These are phyloP conservation scores for Chaetomium tenue DNA, from an alignment of 495 filamentous ascomycete genomes.

Conservation along the genomic window DNA sequence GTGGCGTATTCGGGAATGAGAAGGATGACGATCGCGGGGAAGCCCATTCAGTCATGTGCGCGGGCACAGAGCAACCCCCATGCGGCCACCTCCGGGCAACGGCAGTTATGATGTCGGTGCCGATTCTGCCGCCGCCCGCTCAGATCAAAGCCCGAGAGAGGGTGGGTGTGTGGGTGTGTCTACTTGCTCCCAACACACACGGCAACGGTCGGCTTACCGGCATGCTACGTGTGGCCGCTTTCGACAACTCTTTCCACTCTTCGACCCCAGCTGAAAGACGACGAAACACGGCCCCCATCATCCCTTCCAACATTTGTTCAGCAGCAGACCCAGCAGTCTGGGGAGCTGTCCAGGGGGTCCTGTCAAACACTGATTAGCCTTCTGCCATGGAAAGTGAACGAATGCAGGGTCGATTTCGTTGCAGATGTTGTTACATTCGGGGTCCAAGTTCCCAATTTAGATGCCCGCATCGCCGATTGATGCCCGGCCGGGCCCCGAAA, in stretches of 20 bases:
- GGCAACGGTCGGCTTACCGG: slow-evolving; percentile 4
- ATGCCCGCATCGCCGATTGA: slow-evolving; percentile 4
- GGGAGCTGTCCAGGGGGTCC: too few relatives aligned
- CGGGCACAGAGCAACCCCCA: not conserved
- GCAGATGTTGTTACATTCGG: too few relatives aligned
- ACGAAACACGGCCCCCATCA: too few relatives aligned
- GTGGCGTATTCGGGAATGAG: not conserved
- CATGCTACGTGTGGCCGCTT: not conserved
- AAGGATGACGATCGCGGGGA: not conserved
- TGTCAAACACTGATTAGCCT: too few relatives aligned
- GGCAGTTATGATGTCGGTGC: not conserved
- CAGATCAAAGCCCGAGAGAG: not conserved
- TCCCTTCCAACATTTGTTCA: too few relatives aligned
- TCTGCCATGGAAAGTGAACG: too few relatives aligned
- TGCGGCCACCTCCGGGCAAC: not conserved
- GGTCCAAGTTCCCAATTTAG: not conserved
- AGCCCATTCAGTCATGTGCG: not conserved
- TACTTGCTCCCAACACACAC: not conserved
- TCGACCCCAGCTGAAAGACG: too few relatives aligned
- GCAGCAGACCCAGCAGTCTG: too few relatives aligned
- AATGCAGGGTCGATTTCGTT: too few relatives aligned
- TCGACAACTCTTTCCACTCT: too few relatives aligned
- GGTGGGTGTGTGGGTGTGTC: not conserved
- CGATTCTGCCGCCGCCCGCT: not conserved
- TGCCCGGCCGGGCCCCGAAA: not conserved